Evolutionary conservation across 148 eudicot species (phyloP).

Genomic region (Pouteria glomerata): DNA sequence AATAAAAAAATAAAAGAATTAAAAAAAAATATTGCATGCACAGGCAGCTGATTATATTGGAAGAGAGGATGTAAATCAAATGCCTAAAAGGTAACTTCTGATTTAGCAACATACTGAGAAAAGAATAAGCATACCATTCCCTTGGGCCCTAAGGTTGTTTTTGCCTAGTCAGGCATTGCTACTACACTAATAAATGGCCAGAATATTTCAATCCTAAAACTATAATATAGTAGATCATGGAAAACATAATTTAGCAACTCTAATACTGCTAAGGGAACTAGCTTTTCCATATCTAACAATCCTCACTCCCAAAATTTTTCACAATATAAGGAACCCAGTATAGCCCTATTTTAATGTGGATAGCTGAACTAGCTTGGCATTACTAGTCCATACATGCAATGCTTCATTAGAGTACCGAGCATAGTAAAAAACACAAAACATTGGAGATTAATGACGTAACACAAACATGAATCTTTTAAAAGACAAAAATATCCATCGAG

Average conservation of each 20-base stretch:
- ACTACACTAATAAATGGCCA: conserved; percentile 81
- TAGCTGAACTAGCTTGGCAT: too few species aligned
- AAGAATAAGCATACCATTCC: conserved; percentile 68
- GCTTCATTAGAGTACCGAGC: background rate
- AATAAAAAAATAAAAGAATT: too few species aligned
- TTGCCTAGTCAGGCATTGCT: conserved; percentile 86
- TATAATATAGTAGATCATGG: too few species aligned
- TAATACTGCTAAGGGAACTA: background rate
- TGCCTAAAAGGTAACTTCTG: background rate
- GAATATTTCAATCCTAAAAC: too few species aligned
- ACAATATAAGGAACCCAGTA: too few species aligned
- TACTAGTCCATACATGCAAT: background rate
- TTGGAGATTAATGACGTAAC: background rate
- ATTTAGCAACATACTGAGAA: background rate
- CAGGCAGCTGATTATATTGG: background rate
- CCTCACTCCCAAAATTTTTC: too few species aligned
- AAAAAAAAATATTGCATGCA: background rate
- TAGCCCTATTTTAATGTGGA: too few species aligned
- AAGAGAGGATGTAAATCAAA: background rate
- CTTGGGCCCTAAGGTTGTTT: conserved; percentile 95
- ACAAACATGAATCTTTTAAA: background rate
- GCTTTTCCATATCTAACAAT: background rate
- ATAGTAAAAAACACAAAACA: background rate
- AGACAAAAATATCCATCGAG: background rate
- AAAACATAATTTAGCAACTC: too few species aligned